A percentile compares a stretch with the other conserved stretches of the same genome.
phyloP scores from a whole-genome alignment of 306 rosid species.

The Vigna trinervia region DNA sequence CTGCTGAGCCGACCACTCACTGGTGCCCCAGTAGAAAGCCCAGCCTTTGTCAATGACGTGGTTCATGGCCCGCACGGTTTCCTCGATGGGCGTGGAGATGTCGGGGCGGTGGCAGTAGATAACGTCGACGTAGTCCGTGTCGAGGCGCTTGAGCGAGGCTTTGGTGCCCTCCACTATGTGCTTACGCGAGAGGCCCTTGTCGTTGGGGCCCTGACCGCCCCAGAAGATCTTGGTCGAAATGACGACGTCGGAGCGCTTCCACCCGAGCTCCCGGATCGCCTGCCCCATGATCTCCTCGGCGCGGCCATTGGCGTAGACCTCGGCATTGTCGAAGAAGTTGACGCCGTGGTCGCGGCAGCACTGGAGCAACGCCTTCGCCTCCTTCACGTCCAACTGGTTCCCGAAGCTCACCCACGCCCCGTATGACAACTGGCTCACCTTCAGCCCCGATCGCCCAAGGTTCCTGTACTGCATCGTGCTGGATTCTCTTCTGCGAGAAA shows the following conservation, averaged over 20 bases:
- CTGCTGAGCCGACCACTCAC: conserved; percentile 99
- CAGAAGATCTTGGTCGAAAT: conserved; percentile 98
- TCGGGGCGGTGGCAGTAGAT: conserved; percentile 91
- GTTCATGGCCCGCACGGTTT: conserved; percentile 95
- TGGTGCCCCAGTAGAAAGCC: conserved; percentile 99
- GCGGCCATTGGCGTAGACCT: conserved; percentile 93
- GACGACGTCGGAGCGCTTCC: conserved; percentile 95
- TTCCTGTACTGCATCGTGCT: conserved; percentile 82
- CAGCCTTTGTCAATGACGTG: conserved; percentile 79
- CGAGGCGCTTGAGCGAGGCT: conserved; percentile 84
- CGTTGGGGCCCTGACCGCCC: conserved; percentile 98
- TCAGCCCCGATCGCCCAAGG: conserved; percentile 84
- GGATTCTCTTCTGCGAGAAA: background rate
- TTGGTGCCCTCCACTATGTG: conserved; percentile 89
- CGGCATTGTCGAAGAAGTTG: conserved; percentile 99
- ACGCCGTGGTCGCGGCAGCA: conserved; percentile 95
- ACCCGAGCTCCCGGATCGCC: conserved; percentile 85
- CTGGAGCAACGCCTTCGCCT: conserved; percentile 87
- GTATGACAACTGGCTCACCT: conserved; percentile 91
- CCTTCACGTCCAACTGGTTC: conserved; percentile 95
- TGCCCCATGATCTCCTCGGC: conserved; percentile 99
- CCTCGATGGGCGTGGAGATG: conserved; percentile 82
- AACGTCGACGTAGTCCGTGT: conserved; percentile 85
- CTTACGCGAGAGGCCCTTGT: conserved; percentile 89
- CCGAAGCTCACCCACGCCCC: conserved; percentile 99